Evolutionary conservation across 768 basidiomycete genomes (phyloP), one percentile per base, ranked within the genome.

Genomic region (Boletus tomentosulus): DNA sequence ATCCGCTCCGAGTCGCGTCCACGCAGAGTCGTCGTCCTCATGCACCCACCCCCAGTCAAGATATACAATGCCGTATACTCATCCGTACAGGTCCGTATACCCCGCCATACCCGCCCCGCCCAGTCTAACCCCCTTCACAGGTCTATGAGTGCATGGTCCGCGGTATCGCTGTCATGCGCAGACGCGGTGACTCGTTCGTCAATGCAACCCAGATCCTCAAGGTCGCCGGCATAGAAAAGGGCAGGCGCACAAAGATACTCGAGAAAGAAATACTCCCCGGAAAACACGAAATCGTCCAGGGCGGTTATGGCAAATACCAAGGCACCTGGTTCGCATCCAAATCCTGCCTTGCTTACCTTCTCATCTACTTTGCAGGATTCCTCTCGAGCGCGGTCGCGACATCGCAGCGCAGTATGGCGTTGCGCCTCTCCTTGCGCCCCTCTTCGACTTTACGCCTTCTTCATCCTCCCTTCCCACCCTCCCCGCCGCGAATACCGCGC

Each of bases 131-230:
- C 58, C 51, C 54, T 49, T 27, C 16, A 16, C 69, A 96, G 85
- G 95, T 98, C 24, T 96, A 93, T 71, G 95, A 98, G 73, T 96
- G 93, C 66, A 97, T 98, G 92, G 88, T 97, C 60, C 82, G 96
- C 64, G 95, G 95, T 37, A 98, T 98, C 66, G 96, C 96, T 1
- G 96, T 99, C 62, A 99, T 99, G 97, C 85, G 96, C 49, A 79
- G 97, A 66, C 85, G 94, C 64, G 84, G 84, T 49, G 97, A 98
- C 73, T 93, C 92, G 63, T 98, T 82, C 69, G 90, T 99, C 59
- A 99, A 99, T 77, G 97, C 97, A 62, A 98, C 97, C 3, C 97
- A 99, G 71, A 98, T 99, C 57, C 84, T 99, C 62, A 99, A 99
- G 73, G 96, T 99, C 37, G 95, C 96, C 6, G 97, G 97, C 39